Conservation (phyloP, 2,329 filamentous ascomycete genomes). For the Neonectria hederae region DNA sequence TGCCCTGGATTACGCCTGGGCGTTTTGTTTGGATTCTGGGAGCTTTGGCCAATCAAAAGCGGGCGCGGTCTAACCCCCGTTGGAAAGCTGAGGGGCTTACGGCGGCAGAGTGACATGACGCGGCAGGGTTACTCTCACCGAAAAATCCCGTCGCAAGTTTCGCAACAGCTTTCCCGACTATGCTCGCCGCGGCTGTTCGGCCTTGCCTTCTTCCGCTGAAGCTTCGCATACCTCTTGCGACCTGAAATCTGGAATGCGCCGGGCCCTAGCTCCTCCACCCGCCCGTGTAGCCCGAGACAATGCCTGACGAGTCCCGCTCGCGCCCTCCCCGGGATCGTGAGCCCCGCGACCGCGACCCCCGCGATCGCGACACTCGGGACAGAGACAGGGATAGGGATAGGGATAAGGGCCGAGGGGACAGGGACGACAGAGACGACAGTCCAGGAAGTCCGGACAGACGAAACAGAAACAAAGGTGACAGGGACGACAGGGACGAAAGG, state of each 20-base stretch:
- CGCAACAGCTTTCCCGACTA: constrained; percentile 20
- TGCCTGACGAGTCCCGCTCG: constrained; percentile 36
- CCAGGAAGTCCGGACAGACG: constrained; percentile 2
- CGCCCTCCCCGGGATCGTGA: constrained; percentile 35
- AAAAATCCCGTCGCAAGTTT: background rate
- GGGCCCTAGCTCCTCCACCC: constrained; percentile 8
- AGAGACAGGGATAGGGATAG: constrained; percentile 1
- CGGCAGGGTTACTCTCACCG: constrained; percentile 15
- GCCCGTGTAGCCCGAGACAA: constrained; percentile 29
- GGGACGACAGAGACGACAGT: constrained; percentile 16
- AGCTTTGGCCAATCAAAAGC: constrained; percentile 31
- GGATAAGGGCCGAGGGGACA: constrained; percentile 8
- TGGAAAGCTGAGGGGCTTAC: constrained; percentile 38
- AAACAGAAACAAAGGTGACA: background rate
- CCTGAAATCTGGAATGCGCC: constrained; percentile 33
- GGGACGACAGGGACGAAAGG: constrained; percentile 7
- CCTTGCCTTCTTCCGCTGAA: constrained; percentile 10
- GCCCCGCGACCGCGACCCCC: constrained; percentile 18
- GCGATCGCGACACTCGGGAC: constrained; percentile 27
- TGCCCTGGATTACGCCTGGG: constrained; percentile 31
- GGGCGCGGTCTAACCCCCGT: constrained; percentile 27
- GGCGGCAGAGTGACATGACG: constrained; percentile 31
- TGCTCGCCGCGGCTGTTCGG: constrained; percentile 18
- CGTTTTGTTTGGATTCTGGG: constrained; percentile 31
- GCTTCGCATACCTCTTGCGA: constrained; percentile 20